These are phyloP conservation scores for Solanum sitiens DNA, from an alignment of 257 asterid species.

Conservation along the genomic window DNA sequence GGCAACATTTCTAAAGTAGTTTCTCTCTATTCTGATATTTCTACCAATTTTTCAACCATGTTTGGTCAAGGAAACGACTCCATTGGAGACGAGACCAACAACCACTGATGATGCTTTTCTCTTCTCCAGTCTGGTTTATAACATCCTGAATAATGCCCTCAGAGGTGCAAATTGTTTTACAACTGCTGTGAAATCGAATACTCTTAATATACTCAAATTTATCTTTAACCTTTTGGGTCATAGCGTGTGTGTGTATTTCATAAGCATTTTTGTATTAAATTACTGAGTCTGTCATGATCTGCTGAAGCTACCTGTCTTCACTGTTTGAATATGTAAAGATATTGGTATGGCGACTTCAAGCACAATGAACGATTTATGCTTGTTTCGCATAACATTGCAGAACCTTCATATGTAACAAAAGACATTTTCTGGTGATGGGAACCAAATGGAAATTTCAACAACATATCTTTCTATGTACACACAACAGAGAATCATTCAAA, in stretches of 20 bases:
- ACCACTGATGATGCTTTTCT: constrained; percentile 6
- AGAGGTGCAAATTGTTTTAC: background rate
- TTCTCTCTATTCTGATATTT: constrained; percentile 48
- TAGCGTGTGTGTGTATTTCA: background rate
- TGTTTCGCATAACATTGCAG: background rate
- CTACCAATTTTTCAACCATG: constrained; percentile 32
- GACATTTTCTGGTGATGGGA: background rate
- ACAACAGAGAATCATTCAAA: background rate
- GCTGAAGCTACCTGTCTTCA: background rate
- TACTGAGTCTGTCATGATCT: background rate
- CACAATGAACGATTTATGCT: background rate
- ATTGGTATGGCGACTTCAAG: background rate
- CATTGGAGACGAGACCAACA: constrained; percentile 8
- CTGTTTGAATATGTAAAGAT: background rate
- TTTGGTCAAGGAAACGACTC: constrained; percentile 12
- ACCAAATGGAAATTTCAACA: background rate
- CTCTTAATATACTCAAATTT: background rate
- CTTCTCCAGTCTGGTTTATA: no score
- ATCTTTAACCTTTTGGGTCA: background rate
- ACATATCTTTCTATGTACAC: background rate
- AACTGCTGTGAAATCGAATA: no score
- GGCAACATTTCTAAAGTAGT: constrained; percentile 55
- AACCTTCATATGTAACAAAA: background rate
- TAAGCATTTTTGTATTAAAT: background rate
- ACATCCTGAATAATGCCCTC: no score